Conservation (phyloP, 2,329 filamentous ascomycete species). For the Raffaelea ambrosiae region DNA sequence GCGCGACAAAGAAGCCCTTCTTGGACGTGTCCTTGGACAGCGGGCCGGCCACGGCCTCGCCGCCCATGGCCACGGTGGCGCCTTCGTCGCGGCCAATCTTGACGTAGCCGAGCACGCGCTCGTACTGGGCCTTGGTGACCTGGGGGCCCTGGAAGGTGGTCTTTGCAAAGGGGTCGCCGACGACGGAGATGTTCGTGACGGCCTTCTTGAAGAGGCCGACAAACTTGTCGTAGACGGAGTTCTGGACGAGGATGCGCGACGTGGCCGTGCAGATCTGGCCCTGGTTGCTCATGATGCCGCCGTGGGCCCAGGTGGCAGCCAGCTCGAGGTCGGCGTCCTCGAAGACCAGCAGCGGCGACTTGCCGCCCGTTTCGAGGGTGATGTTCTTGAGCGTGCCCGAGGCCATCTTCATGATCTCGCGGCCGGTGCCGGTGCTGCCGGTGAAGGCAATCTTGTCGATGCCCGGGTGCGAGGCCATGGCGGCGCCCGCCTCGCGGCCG, state of each 20-base stretch:
- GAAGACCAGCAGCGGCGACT: conserved; percentile 53
- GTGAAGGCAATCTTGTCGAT: conserved; percentile 68
- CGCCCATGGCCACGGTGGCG: conserved; percentile 52
- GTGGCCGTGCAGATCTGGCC: conserved; percentile 55
- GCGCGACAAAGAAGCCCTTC: conserved; percentile 26
- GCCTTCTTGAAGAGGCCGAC: conserved; percentile 52
- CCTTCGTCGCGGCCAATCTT: conserved; percentile 58
- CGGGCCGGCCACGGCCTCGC: conserved; percentile 29
- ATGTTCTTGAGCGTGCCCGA: conserved; percentile 53
- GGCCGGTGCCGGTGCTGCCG: conserved; percentile 59
- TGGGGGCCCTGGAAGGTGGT: conserved; percentile 63
- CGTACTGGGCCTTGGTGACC: conserved; percentile 59
- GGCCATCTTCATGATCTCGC: conserved; percentile 65
- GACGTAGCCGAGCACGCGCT: conserved; percentile 59
- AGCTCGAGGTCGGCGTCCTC: conserved; percentile 54
- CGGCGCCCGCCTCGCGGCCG: conserved; percentile 56
- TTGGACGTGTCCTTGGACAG: conserved; percentile 34
- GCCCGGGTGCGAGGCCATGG: conserved; percentile 53
- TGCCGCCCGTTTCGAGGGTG: conserved; percentile 54
- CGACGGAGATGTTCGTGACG: conserved; percentile 46
- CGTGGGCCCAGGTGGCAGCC: conserved; percentile 44
- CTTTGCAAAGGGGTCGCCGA: conserved; percentile 61
- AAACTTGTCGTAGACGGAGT: conserved; percentile 50
- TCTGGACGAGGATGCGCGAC: conserved; percentile 52
- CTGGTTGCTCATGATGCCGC: conserved; percentile 46